Base-by-base conservation (phyloP, 805 yeast species). In the Kuraishia capsulata region DNA sequence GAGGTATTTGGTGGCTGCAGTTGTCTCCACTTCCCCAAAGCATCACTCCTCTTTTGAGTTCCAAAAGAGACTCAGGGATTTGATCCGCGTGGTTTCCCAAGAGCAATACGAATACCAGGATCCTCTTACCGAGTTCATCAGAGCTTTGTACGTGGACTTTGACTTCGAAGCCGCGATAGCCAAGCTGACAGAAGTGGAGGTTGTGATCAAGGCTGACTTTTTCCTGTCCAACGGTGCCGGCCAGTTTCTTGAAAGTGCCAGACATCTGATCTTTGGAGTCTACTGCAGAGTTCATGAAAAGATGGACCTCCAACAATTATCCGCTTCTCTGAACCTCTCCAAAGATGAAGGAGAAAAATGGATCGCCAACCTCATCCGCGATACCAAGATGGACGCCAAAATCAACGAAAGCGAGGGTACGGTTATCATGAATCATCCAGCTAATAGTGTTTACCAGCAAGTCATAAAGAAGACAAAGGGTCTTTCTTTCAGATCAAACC, bases 391-490 rank as follows among this genome's bases (percentile, higher is more conserved):
- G 56, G 74, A 72, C 48, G 78, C 77, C 21, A 69, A 70, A 54
- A 69, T 76, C 41, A 68, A 73, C 43, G 72, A 70, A 45, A 57
- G 65, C 34, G 71, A 68, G 44, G 75, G 71, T 30, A 56, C 76
- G 18, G 67, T 73, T 21, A 62, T 78, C 42, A 70, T 71, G 56
- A 70, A 70, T 53, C 76, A 74, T 46, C 73, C 76, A 40, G 58
- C 65, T 17, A 67, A 67, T 37, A 65, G 76, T 48, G 74, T 76
- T 30, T 69, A 81, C 61, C 87, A 83, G 47, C 81, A 78, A 46
- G 72, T 83, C 30, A 71, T 73, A 44, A 84, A 78, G 49, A 75
- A 71, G 56, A 76, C 83, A n/a, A 78, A 78, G 64, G 77, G 77
- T 4, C 60, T 78, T 49, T 69, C 75, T 26, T 76, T 71, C 62